Percentiles rank a stretch among this genome's conserved stretches.
Evolutionary conservation across 23 red algal genomes (phyloP).

Genomic region (Gracilaria vermiculophylla): DNA sequence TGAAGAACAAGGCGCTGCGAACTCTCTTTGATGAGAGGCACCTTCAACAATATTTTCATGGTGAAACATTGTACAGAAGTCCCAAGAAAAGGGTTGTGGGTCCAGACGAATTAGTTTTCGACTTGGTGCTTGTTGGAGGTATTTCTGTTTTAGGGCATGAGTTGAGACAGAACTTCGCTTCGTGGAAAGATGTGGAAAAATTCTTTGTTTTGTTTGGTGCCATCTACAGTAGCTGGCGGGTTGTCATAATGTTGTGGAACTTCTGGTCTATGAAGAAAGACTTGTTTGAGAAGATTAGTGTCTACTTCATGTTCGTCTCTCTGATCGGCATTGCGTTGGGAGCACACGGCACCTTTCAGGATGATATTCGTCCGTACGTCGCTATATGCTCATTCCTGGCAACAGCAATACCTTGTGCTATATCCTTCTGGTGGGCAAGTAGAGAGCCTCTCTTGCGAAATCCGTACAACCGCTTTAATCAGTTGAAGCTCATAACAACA

Average conservation of each 20-base stretch:
- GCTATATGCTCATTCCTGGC: slow-evolving; percentile 47
- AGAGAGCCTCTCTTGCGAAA: slow-evolving; percentile 18
- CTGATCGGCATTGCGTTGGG: slow-evolving; percentile 59
- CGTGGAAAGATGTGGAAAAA: slow-evolving; percentile 67
- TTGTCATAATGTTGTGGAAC: slow-evolving; percentile 65
- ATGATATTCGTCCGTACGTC: slow-evolving; percentile 52
- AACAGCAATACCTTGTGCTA: slow-evolving; percentile 11
- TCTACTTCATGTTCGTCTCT: slow-evolving; percentile 39
- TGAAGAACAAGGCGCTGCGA: background rate
- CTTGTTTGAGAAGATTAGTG: slow-evolving; percentile 53
- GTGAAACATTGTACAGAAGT: slow-evolving; percentile 30
- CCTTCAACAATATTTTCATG: slow-evolving; percentile 59
- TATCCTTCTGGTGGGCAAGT: slow-evolving; percentile 6
- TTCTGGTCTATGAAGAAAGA: slow-evolving; percentile 46
- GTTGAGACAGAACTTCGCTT: slow-evolving; percentile 42
- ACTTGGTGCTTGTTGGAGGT: slow-evolving; percentile 61
- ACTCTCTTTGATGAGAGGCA: slow-evolving; percentile 29
- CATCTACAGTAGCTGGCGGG: slow-evolving; percentile 64
- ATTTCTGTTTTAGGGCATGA: slow-evolving; percentile 66
- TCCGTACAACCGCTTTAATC: slow-evolving; percentile 14
- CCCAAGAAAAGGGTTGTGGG: slow-evolving; percentile 9
- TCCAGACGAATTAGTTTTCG: slow-evolving; percentile 63
- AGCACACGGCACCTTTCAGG: slow-evolving; percentile 57
- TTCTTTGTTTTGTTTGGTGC: slow-evolving; percentile 72
- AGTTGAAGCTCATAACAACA: background rate